Percentiles rank a stretch among this genome's conserved stretches.
phyloP scores from a whole-genome alignment of 306 rosid species.

The Castanopsis chinensis region DNA sequence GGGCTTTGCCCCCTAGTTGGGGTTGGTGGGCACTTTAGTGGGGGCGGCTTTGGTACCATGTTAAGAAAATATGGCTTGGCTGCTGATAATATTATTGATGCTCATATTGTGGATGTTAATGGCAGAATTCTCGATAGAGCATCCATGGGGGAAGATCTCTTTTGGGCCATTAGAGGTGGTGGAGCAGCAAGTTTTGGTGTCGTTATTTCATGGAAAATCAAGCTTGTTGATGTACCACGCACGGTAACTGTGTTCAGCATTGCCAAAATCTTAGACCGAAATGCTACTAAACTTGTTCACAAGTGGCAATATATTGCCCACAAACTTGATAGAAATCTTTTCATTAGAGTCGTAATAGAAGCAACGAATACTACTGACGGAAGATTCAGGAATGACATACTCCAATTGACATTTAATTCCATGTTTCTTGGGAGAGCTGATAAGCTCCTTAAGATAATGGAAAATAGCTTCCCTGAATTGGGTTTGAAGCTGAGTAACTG shows the following conservation, averaged over 20 bases:
- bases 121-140: not conserved
- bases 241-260: not conserved
- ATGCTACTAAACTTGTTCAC: not conserved
- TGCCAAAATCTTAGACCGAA: not conserved
- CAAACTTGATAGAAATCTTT: too few relatives aligned
- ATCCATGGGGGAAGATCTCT: not conserved
- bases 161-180: not conserved
- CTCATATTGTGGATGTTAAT: too few relatives aligned
- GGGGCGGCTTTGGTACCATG: not conserved
- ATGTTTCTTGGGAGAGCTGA: not conserved
- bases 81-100: not conserved
- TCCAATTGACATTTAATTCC: not conserved
- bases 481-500: constrained; percentile 5
- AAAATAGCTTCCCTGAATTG: constrained; percentile 13
- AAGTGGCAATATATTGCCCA: too few relatives aligned
- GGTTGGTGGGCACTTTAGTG: not conserved
- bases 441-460: not conserved
- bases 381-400: not conserved
- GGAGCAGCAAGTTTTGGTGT: not conserved
- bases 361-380: not conserved
- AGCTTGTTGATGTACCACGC: not conserved
- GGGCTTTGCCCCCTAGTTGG: not conserved
- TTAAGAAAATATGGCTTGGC: not conserved
- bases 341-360: not conserved
- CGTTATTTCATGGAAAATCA: not conserved